phyloP scores from a whole-genome alignment of 192 early-diverging fungal species.

The Coemansia biformis region DNA sequence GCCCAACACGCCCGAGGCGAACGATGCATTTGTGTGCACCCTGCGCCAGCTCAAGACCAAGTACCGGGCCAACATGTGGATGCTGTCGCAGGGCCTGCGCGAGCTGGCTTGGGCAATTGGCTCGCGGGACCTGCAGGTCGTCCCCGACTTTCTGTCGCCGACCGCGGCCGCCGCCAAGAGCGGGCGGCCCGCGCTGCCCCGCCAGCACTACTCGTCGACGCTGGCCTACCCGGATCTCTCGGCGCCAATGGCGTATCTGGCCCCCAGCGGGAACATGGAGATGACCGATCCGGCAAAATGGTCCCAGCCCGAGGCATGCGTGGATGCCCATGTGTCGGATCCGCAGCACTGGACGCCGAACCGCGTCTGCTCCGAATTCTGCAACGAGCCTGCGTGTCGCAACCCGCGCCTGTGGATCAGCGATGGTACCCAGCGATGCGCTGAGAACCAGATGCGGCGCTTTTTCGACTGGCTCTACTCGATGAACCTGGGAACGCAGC shows the following conservation, averaged over 20 bases:
- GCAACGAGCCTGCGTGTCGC: constrained; percentile 33
- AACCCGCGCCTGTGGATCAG: constrained; percentile 47
- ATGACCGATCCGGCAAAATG: constrained; percentile 39
- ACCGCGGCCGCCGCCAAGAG: neutral
- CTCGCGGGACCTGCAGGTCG: constrained; percentile 29
- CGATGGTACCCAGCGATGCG: constrained; percentile 42
- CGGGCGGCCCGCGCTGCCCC: neutral
- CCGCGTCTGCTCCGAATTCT: constrained; percentile 37
- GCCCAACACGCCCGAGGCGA: constrained; percentile 27
- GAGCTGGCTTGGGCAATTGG: constrained; percentile 44
- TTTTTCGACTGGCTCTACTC: constrained; percentile 61
- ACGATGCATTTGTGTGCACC: constrained; percentile 40
- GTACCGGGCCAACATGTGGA: constrained; percentile 36
- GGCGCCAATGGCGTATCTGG: constrained; percentile 44
- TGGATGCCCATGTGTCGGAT: neutral
- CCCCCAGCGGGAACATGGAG: constrained; percentile 47
- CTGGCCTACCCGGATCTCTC: constrained; percentile 37
- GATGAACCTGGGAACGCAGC: constrained; percentile 57
- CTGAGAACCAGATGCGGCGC: constrained; percentile 48
- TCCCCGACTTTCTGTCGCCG: constrained; percentile 22
- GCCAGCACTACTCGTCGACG: constrained; percentile 33
- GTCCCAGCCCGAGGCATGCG: constrained; percentile 15
- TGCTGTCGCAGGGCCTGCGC: constrained; percentile 37
- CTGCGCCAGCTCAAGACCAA: constrained; percentile 29
- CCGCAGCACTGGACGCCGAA: constrained; percentile 44